phyloP scores from a whole-genome alignment of 306 rosid genomes.

The Sicyos baderoa region DNA sequence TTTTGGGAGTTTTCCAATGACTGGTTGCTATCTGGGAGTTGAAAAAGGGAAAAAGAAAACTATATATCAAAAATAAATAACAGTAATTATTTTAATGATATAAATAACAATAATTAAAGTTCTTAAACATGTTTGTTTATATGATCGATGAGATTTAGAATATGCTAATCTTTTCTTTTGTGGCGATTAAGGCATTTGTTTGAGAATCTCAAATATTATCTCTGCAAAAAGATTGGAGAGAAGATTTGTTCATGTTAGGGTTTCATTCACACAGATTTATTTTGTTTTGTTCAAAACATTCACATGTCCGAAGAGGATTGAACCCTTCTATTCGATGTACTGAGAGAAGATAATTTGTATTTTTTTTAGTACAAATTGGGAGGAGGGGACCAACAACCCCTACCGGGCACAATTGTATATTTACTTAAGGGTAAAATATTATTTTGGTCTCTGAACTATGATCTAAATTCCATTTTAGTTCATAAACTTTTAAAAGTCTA shows the following conservation, averaged over 20 bases:
- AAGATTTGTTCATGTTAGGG: constrained; percentile 10
- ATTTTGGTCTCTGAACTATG: no score
- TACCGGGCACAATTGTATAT: no score
- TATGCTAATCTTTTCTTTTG: constrained; percentile 3
- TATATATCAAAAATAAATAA: not conserved
- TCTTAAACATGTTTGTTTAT: not conserved
- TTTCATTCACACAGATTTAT: no score
- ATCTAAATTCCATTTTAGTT: no score
- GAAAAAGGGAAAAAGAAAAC: not conserved
- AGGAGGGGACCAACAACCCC: no score
- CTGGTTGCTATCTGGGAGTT: not conserved
- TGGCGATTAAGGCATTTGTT: not conserved
- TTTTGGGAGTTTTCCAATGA: not conserved
- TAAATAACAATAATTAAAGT: not conserved
- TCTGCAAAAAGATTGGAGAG: not conserved
- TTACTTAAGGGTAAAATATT: no score
- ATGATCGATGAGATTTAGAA: not conserved
- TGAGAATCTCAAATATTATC: not conserved
- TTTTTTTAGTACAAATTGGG: no score
- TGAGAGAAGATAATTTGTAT: not conserved
- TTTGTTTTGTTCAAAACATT: no score
- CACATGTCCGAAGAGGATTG: no score
- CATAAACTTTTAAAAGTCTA: no score
- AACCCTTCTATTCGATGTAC: not conserved
- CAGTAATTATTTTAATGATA: no score